Percentiles rank a stretch among this genome's conserved stretches.
Evolutionary conservation across 2,329 filamentous ascomycete species (phyloP).

Genomic region (Cyphellophora europaea): DNA sequence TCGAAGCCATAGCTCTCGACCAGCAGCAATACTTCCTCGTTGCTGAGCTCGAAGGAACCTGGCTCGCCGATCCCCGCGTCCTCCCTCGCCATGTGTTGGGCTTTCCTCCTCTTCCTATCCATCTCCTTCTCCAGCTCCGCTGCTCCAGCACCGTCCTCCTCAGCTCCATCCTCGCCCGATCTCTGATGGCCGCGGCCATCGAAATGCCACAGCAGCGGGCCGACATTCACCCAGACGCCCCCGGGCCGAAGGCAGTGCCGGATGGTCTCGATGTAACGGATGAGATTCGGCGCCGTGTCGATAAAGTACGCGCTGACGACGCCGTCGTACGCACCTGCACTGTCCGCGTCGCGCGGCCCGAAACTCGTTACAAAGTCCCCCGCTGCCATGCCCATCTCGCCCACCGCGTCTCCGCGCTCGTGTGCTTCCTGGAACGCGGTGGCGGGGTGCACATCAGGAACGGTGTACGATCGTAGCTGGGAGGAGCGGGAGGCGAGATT

Average conservation of each 20-base stretch:
- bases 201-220: slow-evolving; percentile 92
- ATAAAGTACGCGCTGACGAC: slow-evolving; percentile 92
- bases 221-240: slow-evolving; percentile 81
- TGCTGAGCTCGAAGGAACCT: slow-evolving; percentile 79
- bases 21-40: slow-evolving; percentile 76
- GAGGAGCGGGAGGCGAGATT: slow-evolving; percentile 67
- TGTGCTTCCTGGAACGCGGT: slow-evolving; percentile 37
- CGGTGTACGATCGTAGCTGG: slow-evolving; percentile 62
- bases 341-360: slow-evolving; percentile 46
- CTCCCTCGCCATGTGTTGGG: slow-evolving; percentile 32
- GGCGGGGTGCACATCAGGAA: slow-evolving; percentile 74
- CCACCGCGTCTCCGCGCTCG: slow-evolving; percentile 29
- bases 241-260: slow-evolving; percentile 64
- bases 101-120: slow-evolving; percentile 32
- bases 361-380: slow-evolving; percentile 92
- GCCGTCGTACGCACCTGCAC: slow-evolving; percentile 61
- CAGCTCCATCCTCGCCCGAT: slow-evolving; percentile 8
- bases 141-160: slow-evolving; percentile 14
- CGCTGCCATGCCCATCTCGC: slow-evolving; percentile 83
- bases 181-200: slow-evolving; percentile 59
- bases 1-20: slow-evolving; percentile 68
- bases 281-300: slow-evolving; percentile 88
- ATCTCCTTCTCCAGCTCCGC: slow-evolving; percentile 37
- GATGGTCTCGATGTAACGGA: slow-evolving; percentile 82
- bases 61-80: slow-evolving; percentile 68